Evolutionary conservation across 495 filamentous ascomycete genomes (phyloP).

Genomic region (Penicillium cosmopolitanum): DNA sequence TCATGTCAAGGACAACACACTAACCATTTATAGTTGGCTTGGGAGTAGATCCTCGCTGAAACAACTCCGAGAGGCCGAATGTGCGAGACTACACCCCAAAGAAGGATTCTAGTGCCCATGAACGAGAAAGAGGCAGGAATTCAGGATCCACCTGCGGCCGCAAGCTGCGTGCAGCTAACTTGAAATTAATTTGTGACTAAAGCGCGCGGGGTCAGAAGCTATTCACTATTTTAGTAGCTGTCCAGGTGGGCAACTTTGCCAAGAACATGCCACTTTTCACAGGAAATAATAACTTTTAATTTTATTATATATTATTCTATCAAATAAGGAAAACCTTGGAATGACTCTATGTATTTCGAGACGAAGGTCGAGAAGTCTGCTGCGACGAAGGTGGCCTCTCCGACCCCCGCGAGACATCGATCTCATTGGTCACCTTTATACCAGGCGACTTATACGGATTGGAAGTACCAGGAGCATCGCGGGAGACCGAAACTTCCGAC

Average conservation of each 20-base stretch:
- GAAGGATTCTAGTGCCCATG: too few species aligned
- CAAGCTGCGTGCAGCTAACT: too few species aligned
- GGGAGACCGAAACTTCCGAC: constrained; percentile 27
- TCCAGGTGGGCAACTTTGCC: too few species aligned
- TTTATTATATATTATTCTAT: constrained; percentile 6
- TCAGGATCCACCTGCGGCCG: too few species aligned
- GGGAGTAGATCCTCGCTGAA: not conserved
- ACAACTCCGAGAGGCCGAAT: not conserved
- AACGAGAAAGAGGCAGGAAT: too few species aligned
- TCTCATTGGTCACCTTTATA: constrained; percentile 31
- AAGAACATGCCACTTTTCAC: not conserved
- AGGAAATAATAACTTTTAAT: not conserved
- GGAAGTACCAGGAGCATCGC: constrained; percentile 8
- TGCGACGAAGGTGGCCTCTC: constrained; percentile 13
- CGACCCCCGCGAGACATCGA: constrained; percentile 7
- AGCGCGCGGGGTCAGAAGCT: too few species aligned
- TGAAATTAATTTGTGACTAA: too few species aligned
- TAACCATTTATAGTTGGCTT: not conserved
- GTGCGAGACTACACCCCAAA: not conserved
- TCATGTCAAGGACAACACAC: not conserved
- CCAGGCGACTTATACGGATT: constrained; percentile 15
- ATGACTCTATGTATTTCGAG: constrained; percentile 8
- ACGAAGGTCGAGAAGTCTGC: constrained; percentile 15
- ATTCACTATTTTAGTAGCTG: too few species aligned
- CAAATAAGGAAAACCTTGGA: not conserved